Percentiles rank a stretch among this genome's conserved stretches.
phyloP scores from a whole-genome alignment of 2,329 filamentous ascomycete genomes.

The Septoria linicola region DNA sequence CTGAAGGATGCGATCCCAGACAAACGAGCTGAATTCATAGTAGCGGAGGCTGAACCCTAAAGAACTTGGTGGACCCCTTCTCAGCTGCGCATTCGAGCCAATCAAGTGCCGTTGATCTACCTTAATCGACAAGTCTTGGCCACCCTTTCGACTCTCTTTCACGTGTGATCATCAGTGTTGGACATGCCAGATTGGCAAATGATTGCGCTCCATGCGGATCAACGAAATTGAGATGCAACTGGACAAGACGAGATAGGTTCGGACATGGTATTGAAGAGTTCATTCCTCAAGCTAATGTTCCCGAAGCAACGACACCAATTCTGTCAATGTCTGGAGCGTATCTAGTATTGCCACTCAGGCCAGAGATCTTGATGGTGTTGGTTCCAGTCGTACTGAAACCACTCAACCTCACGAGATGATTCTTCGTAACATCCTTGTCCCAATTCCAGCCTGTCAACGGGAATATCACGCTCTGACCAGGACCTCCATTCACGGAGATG shows the following conservation, averaged over 20 bases:
- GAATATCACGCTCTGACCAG: constrained; percentile 40
- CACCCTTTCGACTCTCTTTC: too few species aligned
- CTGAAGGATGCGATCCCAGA: not conserved
- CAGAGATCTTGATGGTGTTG: constrained; percentile 33
- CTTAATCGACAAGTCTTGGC: too few species aligned
- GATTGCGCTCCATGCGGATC: too few species aligned
- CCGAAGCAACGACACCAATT: constrained; percentile 24
- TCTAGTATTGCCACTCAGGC: constrained; percentile 23
- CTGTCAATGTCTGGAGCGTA: constrained; percentile 36
- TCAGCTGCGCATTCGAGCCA: not conserved
- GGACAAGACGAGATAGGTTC: too few species aligned
- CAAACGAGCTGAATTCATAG: not conserved
- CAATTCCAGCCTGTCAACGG: constrained; percentile 45
- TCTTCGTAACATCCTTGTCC: constrained; percentile 35
- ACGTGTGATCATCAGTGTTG: too few species aligned
- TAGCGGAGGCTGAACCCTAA: not conserved
- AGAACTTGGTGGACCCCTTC: not conserved
- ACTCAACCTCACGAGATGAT: constrained; percentile 29
- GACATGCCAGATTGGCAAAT: not conserved
- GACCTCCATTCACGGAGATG: constrained; percentile 41
- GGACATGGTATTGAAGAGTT: too few species aligned
- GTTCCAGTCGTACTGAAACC: constrained; percentile 29
- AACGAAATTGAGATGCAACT: too few species aligned
- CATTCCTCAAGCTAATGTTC: not conserved
- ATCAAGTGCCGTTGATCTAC: not conserved